Percentiles rank a stretch among this genome's conserved stretches.
phyloP scores from a whole-genome alignment of 306 rosid species.

The Citrullus amarus region DNA sequence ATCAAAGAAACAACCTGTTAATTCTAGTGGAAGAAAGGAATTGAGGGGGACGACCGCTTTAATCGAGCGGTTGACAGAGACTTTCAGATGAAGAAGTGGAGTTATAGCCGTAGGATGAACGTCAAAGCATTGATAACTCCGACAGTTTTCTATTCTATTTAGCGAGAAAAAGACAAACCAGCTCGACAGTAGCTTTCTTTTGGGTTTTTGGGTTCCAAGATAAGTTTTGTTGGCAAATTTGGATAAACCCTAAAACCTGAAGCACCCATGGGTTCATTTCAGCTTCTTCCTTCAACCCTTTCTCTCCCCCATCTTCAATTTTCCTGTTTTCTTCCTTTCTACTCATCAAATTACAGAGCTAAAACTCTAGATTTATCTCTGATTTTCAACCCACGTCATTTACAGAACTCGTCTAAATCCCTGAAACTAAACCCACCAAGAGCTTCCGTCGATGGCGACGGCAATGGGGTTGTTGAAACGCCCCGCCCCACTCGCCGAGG shows the following conservation, averaged over 20 bases:
- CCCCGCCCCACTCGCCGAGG: conserved; percentile 49
- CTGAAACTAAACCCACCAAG: conserved; percentile 12
- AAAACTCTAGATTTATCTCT: neutral
- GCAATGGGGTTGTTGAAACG: conserved; percentile 29
- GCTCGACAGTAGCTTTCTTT: neutral
- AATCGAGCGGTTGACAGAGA: conserved; percentile 3
- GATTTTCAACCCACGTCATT: neutral
- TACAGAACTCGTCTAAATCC: neutral
- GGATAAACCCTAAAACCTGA: conserved; percentile 37
- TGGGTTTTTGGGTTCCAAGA: neutral
- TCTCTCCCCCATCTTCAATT: conserved; percentile 8
- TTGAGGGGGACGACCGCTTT: neutral
- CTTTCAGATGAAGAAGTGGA: neutral
- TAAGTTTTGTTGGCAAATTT: neutral
- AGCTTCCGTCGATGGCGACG: conserved; percentile 27
- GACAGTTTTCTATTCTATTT: neutral
- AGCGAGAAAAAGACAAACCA: neutral
- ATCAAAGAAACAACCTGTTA: neutral
- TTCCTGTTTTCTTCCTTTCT: conserved; percentile 13
- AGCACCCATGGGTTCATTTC: conserved; percentile 44
- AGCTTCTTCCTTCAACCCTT: conserved; percentile 20
- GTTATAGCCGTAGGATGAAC: conserved; percentile 4
- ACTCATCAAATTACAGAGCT: neutral
- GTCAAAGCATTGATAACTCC: neutral
- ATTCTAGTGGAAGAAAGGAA: neutral